These are phyloP conservation scores for Cyclanthera cordifolia DNA, from an alignment of 306 rosid genomes.

Conservation along the genomic window DNA sequence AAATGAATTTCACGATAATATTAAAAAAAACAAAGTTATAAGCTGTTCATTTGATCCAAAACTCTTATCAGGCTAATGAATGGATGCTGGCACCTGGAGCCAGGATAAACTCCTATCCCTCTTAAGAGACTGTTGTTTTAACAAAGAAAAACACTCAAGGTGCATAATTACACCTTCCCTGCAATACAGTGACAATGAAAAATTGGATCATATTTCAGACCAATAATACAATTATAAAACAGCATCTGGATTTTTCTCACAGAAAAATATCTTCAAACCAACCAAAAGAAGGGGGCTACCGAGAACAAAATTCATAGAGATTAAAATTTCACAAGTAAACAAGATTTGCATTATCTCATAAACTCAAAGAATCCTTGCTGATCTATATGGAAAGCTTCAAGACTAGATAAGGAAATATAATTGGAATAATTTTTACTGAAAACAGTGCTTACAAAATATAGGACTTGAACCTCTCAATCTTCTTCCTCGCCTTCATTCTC, in stretches of 20 bases:
- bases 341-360: conserved; percentile 3
- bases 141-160: no score
- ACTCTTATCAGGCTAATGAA: no score
- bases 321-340: background rate
- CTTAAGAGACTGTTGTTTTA: no score
- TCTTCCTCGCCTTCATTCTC: conserved; percentile 96
- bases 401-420: conserved; percentile 1
- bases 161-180: no score
- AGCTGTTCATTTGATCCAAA: no score
- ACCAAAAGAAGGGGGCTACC: background rate
- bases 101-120: no score
- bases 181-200: no score
- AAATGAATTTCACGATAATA: no score
- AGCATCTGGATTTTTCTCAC: background rate
- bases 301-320: conserved; percentile 1
- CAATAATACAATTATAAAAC: background rate
- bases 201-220: no score
- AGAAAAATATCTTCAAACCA: background rate
- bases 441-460: background rate
- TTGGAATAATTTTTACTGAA: background rate
- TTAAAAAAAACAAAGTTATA: no score
- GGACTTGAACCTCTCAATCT: conserved; percentile 28
- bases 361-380: background rate
- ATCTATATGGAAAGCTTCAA: conserved; percentile 5
- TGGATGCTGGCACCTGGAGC: no score